Percentiles rank a stretch among this genome's conserved stretches.
phyloP scores from a whole-genome alignment of 1,139 yeast genomes.

The Debaryomyces robertsiae region DNA sequence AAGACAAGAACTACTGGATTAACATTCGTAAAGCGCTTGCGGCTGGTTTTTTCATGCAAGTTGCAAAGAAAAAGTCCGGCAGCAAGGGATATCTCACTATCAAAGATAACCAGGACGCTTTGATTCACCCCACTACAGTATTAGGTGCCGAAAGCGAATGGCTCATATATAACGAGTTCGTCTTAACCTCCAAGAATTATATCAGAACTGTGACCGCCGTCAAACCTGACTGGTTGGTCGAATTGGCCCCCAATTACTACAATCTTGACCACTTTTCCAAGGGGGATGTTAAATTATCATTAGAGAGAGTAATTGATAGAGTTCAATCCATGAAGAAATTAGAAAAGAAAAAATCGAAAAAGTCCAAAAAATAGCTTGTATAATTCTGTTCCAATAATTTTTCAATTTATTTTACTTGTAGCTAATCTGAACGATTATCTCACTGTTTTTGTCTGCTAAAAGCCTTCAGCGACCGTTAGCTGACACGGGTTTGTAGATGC shows the following conservation, averaged over 20 bases:
- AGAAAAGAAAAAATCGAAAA: conserved; percentile 27
- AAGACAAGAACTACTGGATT: conserved; percentile 65
- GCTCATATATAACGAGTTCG: conserved; percentile 94
- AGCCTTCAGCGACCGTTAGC: no score
- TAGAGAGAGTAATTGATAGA: conserved; percentile 66
- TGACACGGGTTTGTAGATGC: no score
- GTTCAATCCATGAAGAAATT: conserved; percentile 45
- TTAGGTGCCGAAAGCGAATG: conserved; percentile 85
- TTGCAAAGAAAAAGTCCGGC: conserved; percentile 81
- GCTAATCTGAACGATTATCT: not conserved
- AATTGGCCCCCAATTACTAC: conserved; percentile 84
- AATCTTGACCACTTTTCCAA: conserved; percentile 72
- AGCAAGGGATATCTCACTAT: conserved; percentile 80
- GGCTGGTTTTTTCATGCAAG: conserved; percentile 98
- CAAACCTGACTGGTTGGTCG: conserved; percentile 89
- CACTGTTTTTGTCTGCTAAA: no score
- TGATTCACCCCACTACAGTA: conserved; percentile 91
- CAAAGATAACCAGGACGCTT: conserved; percentile 93
- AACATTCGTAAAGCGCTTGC: conserved; percentile 84
- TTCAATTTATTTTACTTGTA: not conserved
- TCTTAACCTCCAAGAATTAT: conserved; percentile 88
- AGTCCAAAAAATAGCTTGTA: conserved; percentile 8
- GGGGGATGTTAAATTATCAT: conserved; percentile 81
- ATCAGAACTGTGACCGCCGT: conserved; percentile 93
- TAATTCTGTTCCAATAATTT: not conserved